phyloP scores from a whole-genome alignment of 2,329 filamentous ascomycete genomes.

The Hypoxylon sp. region DNA sequence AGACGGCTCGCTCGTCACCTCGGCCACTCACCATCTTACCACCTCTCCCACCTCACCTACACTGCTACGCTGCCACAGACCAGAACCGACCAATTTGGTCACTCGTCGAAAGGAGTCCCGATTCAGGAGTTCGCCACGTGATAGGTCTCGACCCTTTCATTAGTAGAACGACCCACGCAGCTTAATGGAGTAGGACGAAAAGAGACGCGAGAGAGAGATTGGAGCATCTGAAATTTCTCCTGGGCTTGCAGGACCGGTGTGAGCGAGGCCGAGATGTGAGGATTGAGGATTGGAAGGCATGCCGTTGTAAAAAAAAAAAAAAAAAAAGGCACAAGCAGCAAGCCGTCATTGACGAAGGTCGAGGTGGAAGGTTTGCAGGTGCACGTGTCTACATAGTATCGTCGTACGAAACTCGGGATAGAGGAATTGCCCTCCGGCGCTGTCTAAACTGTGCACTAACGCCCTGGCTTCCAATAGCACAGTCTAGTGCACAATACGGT shows the following conservation, averaged over 20 bases:
- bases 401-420: not conserved
- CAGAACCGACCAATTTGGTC: not conserved
- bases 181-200: conserved; percentile 7
- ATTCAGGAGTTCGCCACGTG: conserved; percentile 23
- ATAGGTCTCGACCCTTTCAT: conserved; percentile 18
- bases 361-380: too few relatives aligned
- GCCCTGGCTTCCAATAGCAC: too few relatives aligned
- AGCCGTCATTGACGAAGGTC: too few relatives aligned
- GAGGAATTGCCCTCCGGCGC: not conserved
- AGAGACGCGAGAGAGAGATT: not conserved
- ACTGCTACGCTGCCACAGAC: not conserved
- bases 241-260: not conserved
- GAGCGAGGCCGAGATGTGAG: not conserved
- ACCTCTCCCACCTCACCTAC: not conserved
- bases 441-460: not conserved
- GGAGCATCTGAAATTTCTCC: not conserved
- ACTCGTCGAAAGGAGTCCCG: not conserved
- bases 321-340: not conserved
- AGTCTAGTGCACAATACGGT: too few relatives aligned
- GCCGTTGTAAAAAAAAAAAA: not conserved
- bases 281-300: not conserved
- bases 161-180: not conserved
- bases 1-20: too few relatives aligned
- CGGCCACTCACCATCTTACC: too few relatives aligned
- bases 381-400: not conserved